Conservation (phyloP, 257 asterid species). For the Galeopsis tetrahit region DNA sequence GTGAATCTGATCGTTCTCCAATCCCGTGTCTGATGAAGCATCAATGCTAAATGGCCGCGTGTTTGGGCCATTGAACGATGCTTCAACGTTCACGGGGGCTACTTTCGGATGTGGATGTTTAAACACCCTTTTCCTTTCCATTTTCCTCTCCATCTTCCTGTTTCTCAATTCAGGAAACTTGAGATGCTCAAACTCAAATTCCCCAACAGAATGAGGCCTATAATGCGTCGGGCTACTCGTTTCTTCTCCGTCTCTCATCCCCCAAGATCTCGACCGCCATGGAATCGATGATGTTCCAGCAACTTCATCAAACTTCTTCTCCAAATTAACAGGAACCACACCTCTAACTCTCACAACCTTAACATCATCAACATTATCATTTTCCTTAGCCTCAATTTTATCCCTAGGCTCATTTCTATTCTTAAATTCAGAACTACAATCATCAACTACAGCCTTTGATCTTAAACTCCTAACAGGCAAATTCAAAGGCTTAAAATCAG, state of each 20-base stretch:
- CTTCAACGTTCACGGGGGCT: conserved; percentile 35
- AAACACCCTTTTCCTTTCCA: conserved; percentile 35
- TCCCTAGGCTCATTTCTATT: conserved; percentile 23
- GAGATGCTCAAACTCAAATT: conserved; percentile 54
- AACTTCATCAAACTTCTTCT: conserved; percentile 61
- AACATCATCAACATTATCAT: conserved; percentile 34
- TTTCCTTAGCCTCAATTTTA: conserved; percentile 35
- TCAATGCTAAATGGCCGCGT: conserved; percentile 38
- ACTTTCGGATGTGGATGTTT: conserved; percentile 36
- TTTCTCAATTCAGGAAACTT: conserved; percentile 45
- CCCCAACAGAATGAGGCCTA: conserved; percentile 67
- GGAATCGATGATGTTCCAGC: conserved; percentile 44
- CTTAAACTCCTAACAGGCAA: conserved; percentile 80
- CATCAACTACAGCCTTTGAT: conserved; percentile 46
- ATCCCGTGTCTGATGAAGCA: conserved; percentile 44
- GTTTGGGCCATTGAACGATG: conserved; percentile 27
- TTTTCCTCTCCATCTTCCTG: conserved; percentile 37
- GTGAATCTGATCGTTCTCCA: conserved; percentile 27
- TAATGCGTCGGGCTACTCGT: conserved; percentile 34
- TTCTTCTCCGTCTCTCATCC: conserved; percentile 48
- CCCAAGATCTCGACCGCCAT: conserved; percentile 56
- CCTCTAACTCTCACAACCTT: conserved; percentile 53
- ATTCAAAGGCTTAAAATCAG: conserved; percentile 72
- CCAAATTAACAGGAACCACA: conserved; percentile 59
- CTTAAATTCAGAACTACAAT: conserved; percentile 33